Conservation (phyloP, 306 rosid species). For the Phaseolus lunatus region DNA sequence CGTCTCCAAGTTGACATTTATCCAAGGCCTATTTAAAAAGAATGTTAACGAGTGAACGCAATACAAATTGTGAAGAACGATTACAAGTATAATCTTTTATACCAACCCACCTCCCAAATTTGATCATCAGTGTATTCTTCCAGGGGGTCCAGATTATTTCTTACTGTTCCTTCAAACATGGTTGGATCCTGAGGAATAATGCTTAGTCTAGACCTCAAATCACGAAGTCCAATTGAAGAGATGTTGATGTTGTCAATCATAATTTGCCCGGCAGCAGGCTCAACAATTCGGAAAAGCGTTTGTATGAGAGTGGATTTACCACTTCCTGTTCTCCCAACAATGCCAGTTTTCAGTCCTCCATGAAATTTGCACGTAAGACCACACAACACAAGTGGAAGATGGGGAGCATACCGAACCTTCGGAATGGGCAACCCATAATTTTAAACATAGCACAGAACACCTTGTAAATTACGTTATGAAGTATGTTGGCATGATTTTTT, state of each 20-base stretch:
- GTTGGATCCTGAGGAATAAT: slow-evolving; percentile 97
- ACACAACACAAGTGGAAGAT: slow-evolving; percentile 84
- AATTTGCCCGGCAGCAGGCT: slow-evolving; percentile 66
- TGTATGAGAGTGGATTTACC: slow-evolving; percentile 88
- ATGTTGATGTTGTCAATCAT: slow-evolving; percentile 71
- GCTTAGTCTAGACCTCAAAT: slow-evolving; percentile 79
- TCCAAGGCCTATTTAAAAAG: slow-evolving; percentile 68
- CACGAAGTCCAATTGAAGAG: slow-evolving; percentile 73
- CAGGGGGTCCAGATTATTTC: slow-evolving; percentile 82
- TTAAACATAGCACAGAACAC: slow-evolving; percentile 2
- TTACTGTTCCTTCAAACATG: slow-evolving; percentile 92
- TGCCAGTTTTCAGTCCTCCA: slow-evolving; percentile 84
- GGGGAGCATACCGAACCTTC: slow-evolving; percentile 90
- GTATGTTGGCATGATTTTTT: background rate
- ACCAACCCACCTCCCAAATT: slow-evolving; percentile 79
- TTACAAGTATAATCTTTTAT: slow-evolving; percentile 7
- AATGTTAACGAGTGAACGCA: background rate
- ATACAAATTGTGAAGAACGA: background rate
- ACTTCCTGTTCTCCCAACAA: slow-evolving; percentile 93
- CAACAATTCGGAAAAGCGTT: slow-evolving; percentile 75
- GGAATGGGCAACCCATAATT: slow-evolving; percentile 19
- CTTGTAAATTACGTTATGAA: slow-evolving; percentile 13
- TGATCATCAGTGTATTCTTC: slow-evolving; percentile 84
- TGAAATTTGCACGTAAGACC: slow-evolving; percentile 76
- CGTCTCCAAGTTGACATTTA: slow-evolving; percentile 91